Base-by-base conservation (phyloP, 805 yeast genomes). In the Kluyveromyces lactis region DNA sequence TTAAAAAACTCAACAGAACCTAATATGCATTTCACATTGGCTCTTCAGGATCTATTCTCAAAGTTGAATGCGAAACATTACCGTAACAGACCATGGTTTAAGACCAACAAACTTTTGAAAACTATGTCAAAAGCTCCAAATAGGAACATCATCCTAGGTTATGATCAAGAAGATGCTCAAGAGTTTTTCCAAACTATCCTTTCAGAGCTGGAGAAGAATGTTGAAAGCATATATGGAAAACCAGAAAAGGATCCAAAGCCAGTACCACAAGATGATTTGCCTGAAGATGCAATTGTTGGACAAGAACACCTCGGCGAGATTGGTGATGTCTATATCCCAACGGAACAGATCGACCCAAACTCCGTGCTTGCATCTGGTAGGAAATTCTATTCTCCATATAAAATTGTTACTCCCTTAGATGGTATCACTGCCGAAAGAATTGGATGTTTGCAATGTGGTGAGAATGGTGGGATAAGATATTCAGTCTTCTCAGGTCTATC, bases 91-190 rank as follows among this genome's bases (percentile, higher is more conserved):
- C 72, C 79, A 1, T 81, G 75, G 43, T 82, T 77, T 48, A 77
- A 73, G 48, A 79, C 92, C 0, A 72, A 68, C 41, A 68, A 69
- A 12, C 60, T 84, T 33, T 58, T 83, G 38, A 78, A 73, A 52
- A 72, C 75, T 4, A 81, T 84, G 86, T 73, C 82, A 4, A 81
- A 81, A 52, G 83, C 86, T 0, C 89, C 92, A 11, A 80, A 79
- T 49, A 82, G 78, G 53, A 81, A 80, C 55, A 73, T 86, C 43
- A 77, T 87, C 50, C 62, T 77, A 40, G 92, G 96, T 1, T 86
- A 86, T 55, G 86, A 85, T 53, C 97, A 89, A 63, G 96, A 89
- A 59, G 97, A 89, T 64, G 97, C 97, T 0, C 96, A 89, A 61
- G 97, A 89, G 58, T 89, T 89, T 53, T 89, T 89, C 65, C 97